Base-by-base conservation (phyloP, 2,329 filamentous ascomycete species). In the Arthroderma sp. region DNA sequence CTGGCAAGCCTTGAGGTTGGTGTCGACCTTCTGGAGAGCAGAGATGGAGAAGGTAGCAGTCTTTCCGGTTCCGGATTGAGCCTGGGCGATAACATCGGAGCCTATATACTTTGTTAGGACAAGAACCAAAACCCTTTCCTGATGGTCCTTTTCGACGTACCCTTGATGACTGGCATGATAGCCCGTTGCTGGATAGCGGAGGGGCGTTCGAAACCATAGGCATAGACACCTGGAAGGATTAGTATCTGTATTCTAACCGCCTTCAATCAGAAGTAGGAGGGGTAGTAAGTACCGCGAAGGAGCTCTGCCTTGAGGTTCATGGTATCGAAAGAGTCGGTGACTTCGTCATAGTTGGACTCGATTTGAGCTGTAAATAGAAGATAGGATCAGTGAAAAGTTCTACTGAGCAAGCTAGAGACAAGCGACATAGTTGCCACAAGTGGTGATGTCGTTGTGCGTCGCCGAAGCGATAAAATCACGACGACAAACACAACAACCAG, bases 301-400 rank as follows among this genome's bases (percentile, higher is more conserved):
- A 98, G 84, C 77, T 98, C 91, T 55, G 86, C 66, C 80, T 93
- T 94, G 64, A 98, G 80, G 73, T 81, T 82, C 91, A 98, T 98
- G 61, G 88, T 78, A 73, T 98, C 91, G 74, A 98, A 98, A 51
- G 87, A 94, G 74, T 98, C 93, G 71, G 91, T 89, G 63, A 89
- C 88, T 80, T 96, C 88, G 79, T 98, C 91, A 76, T 96, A 98
- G 85, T 98, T 98, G 67, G 88, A 94, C 80, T 98, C 93, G 78
- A 98, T 98, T 76, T 94, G 87, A 72, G 83, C 89, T 94, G 68
- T 61, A 66, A 3, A 34, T 9, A 34, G 11, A 34, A 34, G 32
- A 34, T 34, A 34, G 8, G 32, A 34, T 34, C 32, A 22, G 15
- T 22, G 15, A 22, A 22, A 22, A 22, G 15, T 32, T 7, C 29